Conservation (phyloP, 441 rosid genomes). For the Brassica hybrid region DNA sequence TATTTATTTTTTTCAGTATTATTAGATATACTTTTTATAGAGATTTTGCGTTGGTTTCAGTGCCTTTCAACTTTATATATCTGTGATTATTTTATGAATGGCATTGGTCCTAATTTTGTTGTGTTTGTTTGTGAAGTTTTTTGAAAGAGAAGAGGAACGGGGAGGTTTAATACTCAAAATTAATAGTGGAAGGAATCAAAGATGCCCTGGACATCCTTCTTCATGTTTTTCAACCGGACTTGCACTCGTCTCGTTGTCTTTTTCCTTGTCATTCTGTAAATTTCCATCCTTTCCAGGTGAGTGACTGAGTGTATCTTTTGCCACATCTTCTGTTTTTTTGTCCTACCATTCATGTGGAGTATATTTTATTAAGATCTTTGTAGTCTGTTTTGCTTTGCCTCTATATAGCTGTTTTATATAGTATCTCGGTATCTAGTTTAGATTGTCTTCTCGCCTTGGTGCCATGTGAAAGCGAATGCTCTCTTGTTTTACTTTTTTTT, state of each 20-base stretch:
- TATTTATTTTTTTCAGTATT: neutral
- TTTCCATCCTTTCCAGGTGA: too few species aligned
- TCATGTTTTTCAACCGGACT: slow-evolving; percentile 68
- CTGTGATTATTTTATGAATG: neutral
- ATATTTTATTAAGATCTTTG: too few species aligned
- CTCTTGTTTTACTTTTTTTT: neutral
- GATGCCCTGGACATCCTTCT: slow-evolving; percentile 81
- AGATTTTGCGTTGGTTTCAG: slow-evolving; percentile 14
- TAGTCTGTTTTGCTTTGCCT: too few species aligned
- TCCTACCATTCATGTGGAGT: too few species aligned
- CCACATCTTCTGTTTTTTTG: too few species aligned
- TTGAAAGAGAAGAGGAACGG: slow-evolving; percentile 21
- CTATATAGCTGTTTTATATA: neutral
- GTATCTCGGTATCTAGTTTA: neutral
- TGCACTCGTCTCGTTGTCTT: too few species aligned
- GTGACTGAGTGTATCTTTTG: too few species aligned
- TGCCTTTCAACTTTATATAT: slow-evolving; percentile 14
- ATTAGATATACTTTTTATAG: neutral
- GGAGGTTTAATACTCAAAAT: slow-evolving; percentile 6
- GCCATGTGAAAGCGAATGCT: neutral
- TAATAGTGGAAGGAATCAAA: slow-evolving; percentile 44
- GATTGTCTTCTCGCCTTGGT: neutral
- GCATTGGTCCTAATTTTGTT: slow-evolving; percentile 9
- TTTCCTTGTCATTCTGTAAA: slow-evolving; percentile 77
- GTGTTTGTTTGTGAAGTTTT: slow-evolving; percentile 39